phyloP scores from a whole-genome alignment of 1,284 basidiomycete species.

The Ustilago xerochloae region DNA sequence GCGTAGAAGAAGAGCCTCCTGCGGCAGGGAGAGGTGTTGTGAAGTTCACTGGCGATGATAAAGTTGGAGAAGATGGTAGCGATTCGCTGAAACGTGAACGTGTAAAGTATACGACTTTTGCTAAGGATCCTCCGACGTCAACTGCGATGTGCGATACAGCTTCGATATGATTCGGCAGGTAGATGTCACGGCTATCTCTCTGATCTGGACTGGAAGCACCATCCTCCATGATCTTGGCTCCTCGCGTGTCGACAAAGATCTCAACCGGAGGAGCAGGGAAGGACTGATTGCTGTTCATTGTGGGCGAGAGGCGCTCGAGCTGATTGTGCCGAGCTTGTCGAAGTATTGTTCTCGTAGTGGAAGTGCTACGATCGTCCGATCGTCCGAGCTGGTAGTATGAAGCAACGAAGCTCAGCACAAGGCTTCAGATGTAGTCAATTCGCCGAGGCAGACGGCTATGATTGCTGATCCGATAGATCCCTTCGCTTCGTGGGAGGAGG shows the following conservation, averaged over 20 bases:
- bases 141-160: slow-evolving; percentile 67
- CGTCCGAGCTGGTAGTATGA: too few species aligned
- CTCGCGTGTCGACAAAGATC: slow-evolving; percentile 58
- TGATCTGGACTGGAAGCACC: slow-evolving; percentile 56
- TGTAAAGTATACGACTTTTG: slow-evolving; percentile 98
- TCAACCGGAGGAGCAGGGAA: slow-evolving; percentile 53
- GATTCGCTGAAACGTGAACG: slow-evolving; percentile 63
- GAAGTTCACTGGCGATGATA: slow-evolving; percentile 9
- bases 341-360: background rate
- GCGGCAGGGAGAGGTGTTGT: slow-evolving; percentile 7
- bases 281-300: slow-evolving; percentile 42
- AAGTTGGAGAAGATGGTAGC: slow-evolving; percentile 16
- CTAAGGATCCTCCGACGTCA: slow-evolving; percentile 87
- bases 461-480: too few species aligned
- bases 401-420: too few species aligned
- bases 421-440: too few species aligned
- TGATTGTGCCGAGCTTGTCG: background rate
- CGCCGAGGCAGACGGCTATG: too few species aligned
- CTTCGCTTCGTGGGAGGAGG: too few species aligned
- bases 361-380: too few species aligned
- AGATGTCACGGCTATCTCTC: slow-evolving; percentile 65
- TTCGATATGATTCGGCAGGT: slow-evolving; percentile 66
- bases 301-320: background rate
- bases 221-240: slow-evolving; percentile 62
- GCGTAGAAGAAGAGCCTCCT: slow-evolving; percentile 17